phyloP scores from a whole-genome alignment of 805 yeast genomes.

The Suhomyces kilbournensis region DNA sequence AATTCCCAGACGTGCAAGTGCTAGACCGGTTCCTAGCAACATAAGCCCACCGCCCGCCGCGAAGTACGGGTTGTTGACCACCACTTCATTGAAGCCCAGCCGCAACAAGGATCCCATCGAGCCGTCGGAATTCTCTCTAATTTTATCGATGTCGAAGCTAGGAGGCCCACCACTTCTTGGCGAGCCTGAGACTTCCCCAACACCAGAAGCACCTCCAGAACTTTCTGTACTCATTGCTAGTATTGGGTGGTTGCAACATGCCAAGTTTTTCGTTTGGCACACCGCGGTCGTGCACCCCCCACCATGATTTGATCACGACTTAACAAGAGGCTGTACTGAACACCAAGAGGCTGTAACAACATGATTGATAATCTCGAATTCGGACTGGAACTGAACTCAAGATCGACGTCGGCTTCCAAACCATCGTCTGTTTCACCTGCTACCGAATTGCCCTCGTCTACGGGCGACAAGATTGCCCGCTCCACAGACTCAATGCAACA shows the following conservation, averaged over 20 bases:
- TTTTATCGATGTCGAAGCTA: slow-evolving; percentile 33
- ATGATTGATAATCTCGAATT: slow-evolving; percentile 1
- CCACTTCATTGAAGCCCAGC: slow-evolving; percentile 48
- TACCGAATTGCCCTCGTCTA: background rate
- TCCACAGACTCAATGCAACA: background rate
- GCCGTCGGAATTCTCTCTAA: slow-evolving; percentile 38
- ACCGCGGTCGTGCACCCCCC: background rate
- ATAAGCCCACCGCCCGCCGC: slow-evolving; percentile 98
- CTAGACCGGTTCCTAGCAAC: slow-evolving; percentile 89
- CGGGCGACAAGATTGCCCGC: background rate
- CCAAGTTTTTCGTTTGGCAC: background rate
- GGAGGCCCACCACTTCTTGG: slow-evolving; percentile 8
- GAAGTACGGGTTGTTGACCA: slow-evolving; percentile 84
- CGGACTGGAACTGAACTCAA: background rate
- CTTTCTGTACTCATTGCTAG: background rate
- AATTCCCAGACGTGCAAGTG: slow-evolving; percentile 69
- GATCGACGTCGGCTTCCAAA: background rate
- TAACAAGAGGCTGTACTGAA: background rate
- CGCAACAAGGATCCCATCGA: slow-evolving; percentile 29
- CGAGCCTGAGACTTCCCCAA: background rate
- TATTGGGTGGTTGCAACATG: background rate
- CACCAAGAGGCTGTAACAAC: background rate
- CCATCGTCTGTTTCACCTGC: background rate
- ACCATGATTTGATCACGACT: slow-evolving; percentile 1
- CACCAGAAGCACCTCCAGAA: background rate